Base-by-base conservation (phyloP, 768 basidiomycete species). In the Mycena albidolilacea region DNA sequence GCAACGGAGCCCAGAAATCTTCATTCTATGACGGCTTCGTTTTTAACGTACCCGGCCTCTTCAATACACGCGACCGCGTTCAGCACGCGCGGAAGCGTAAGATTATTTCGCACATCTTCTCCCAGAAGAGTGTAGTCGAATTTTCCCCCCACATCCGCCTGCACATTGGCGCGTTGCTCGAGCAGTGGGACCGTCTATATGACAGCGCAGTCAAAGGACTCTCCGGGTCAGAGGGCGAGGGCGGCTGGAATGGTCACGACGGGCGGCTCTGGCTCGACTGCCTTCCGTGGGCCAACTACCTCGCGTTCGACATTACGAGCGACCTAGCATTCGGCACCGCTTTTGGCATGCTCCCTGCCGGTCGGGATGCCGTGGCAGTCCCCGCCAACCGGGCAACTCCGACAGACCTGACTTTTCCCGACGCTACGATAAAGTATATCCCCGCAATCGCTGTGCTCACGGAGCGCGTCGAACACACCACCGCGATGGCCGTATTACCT, bases 51-150 rank as follows among this genome's bases (percentile, higher is more conserved):
- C 88, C 91, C 39, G 92, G 93, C 1, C 83, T 95, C 38, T 95
- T 95, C 88, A 94, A 92, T 80, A 93, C 93, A 19, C 90, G 95
- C 57, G 89, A 93, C 78, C 90, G 95, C 41, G 78, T 82, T 7
- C 93, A 95, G 69, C 96, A 97, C 80, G 87, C 94, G 8, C 90
- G 96, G 52, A 97, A 97, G 83, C 91, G 95, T 84, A 97, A 97
- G 84, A 94, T 98, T 72, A 89, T 97, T 57, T 92, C 94, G 0
- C 90, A 94, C 78, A 92, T 95, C 77, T 95, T 95, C 82, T 92
- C 92, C 1, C 92, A 93, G 79, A 96, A 96, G 84, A 94, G 82
- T 67, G 95, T 97, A 5, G 80, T 94, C 70, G 93, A 95, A 76
- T 97, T 97, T 71, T 95, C 97, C 80, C 93, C 94, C 0, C 90